Base-by-base conservation (phyloP, 192 early-diverging fungal species). In the Backusella morwellensis region DNA sequence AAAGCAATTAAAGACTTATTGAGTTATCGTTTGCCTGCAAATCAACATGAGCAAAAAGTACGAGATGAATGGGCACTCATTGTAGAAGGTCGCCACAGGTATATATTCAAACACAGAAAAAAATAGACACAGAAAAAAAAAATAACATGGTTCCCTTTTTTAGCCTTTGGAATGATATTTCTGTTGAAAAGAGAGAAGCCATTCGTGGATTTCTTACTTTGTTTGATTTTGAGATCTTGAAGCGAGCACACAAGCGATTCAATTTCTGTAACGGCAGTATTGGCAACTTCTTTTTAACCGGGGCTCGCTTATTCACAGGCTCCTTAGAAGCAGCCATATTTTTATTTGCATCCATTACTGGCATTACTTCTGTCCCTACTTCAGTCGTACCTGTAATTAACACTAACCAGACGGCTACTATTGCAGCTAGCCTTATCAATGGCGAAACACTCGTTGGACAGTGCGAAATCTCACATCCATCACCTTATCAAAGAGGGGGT, bases 241-340 rank as follows among this genome's bases (percentile, higher is more conserved):
- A 88, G 66, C 76, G 88, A 47, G 87, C 90, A 4, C 85, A 88
- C 50, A 88, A 88, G 71, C 76, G 81, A 19, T 94, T 93, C 77
- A 90, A 93, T 21, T 94, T 92, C 74, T 86, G 90, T 11, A 90
- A 91, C 38, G 93, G 91, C 19, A 87, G 86, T 21, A 92, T 94
- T 70, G 93, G 93, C 21, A 94, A 94, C 83, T 92, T 94, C 74
- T 93, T 94, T 75, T 76, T 94, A 50, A 93, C 91, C 6, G 93
- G 93, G 14, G 92, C 90, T 8, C 83, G 93, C 23, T 79, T 93
- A 42, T 94, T 94, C 70, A 92, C 92, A 77, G 84, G 90, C 12
- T 90, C 88, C 63, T 68, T 90, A 4, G 88, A 90, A 74, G 90
- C 92, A 11, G 93, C 92, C 68, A 90, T 94, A 44, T 93, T 93